Evolutionary conservation across 2,329 filamentous ascomycete genomes (phyloP).

Genomic region (Fusarium mexicanum): DNA sequence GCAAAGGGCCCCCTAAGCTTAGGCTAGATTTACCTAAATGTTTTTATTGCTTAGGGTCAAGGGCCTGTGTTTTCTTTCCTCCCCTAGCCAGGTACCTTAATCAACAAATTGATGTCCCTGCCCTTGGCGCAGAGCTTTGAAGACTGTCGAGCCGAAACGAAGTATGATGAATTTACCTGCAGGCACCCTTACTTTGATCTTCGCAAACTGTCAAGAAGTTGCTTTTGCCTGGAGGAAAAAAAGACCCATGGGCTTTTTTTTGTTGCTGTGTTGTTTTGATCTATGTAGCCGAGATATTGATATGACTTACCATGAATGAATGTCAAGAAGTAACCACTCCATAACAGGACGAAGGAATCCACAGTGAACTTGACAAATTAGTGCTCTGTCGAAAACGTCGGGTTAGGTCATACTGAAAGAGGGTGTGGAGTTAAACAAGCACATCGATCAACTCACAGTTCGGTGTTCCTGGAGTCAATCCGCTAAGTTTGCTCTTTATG

Average conservation of each 20-base stretch:
- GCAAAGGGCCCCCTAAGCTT: no score
- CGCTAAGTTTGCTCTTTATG: not conserved
- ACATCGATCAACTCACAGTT: not conserved
- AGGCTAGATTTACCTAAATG: no score
- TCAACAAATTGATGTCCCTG: not conserved
- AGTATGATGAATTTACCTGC: not conserved
- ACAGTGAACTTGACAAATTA: not conserved
- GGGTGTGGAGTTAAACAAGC: not conserved
- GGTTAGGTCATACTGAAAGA: conserved; percentile 17
- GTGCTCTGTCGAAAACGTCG: not conserved
- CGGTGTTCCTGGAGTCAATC: not conserved
- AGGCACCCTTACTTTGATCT: not conserved
- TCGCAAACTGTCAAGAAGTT: not conserved
- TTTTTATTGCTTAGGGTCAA: no score
- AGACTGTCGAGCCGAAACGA: not conserved
- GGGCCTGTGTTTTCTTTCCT: no score
- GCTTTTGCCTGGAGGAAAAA: not conserved
- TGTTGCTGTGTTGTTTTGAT: not conserved
- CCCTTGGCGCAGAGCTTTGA: not conserved
- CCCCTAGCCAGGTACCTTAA: not conserved
- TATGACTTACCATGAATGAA: not conserved
- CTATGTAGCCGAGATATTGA: not conserved
- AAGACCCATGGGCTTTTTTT: not conserved
- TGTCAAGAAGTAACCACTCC: not conserved
- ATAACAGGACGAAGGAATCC: conserved; percentile 1